Percentiles rank a stretch among this genome's conserved stretches.
These are phyloP conservation scores for Candida nonsorbophila DNA, from an alignment of 805 yeast species.

Conservation along the genomic window DNA sequence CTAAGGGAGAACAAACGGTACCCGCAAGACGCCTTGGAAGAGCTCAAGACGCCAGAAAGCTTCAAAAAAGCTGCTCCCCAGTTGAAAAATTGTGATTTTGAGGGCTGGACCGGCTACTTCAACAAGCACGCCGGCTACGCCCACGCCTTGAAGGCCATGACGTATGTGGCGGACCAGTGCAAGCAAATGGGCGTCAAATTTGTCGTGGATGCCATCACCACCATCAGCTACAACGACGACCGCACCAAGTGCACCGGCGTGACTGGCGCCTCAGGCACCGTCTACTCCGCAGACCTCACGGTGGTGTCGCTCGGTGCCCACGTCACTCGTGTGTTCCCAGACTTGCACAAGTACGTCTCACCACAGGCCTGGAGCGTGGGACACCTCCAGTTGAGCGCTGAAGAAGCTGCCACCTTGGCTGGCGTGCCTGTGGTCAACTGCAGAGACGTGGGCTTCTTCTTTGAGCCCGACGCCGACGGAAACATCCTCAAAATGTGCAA, in stretches of 20 bases:
- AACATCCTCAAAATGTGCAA: constrained; percentile 10
- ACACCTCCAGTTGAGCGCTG: constrained; percentile 5
- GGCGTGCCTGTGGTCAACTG: constrained; percentile 10
- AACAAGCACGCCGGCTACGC: constrained; percentile 42
- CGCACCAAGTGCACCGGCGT: constrained; percentile 8
- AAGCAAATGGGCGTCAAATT: constrained; percentile 9
- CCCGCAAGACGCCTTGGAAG: constrained; percentile 13
- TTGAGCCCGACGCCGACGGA: constrained; percentile 8
- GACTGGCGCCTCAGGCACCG: background rate
- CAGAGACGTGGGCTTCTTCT: constrained; percentile 10
- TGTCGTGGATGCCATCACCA: constrained; percentile 9
- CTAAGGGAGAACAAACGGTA: constrained; percentile 26
- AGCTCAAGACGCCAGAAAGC: constrained; percentile 20
- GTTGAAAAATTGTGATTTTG: constrained; percentile 10
- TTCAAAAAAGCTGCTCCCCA: constrained; percentile 16
- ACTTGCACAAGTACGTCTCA: constrained; percentile 5
- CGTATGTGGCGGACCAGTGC: constrained; percentile 17
- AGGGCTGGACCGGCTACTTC: constrained; percentile 13
- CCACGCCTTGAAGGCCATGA: constrained; percentile 34
- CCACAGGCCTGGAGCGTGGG: constrained; percentile 11
- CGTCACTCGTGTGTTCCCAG: constrained; percentile 6
- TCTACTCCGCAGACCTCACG: constrained; percentile 7
- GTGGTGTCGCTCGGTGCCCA: constrained; percentile 10
- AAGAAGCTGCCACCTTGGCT: constrained; percentile 5
- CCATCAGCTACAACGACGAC: too few species aligned